Conservation (phyloP, 495 filamentous ascomycete species). For the Apiosordaria backusii region DNA sequence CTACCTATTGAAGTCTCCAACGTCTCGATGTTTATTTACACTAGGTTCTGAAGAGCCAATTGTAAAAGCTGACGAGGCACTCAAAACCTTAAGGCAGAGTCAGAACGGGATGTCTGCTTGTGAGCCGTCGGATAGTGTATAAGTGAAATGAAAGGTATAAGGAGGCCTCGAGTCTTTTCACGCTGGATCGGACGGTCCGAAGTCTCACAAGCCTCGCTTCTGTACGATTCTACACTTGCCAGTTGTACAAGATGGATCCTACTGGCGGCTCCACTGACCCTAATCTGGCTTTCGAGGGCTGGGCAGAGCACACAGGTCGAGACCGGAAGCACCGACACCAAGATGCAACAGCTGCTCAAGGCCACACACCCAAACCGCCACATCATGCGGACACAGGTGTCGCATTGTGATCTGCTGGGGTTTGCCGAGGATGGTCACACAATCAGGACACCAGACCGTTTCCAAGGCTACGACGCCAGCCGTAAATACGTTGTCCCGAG, state of each 20-base stretch:
- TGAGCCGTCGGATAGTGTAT: too few relatives aligned
- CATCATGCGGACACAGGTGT: not conserved
- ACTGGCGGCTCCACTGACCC: not conserved
- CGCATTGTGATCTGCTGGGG: slow-evolving; percentile 20
- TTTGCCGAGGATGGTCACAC: slow-evolving; percentile 31
- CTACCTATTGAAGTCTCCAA: not conserved
- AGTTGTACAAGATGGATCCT: not conserved
- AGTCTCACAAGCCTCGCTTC: too few relatives aligned
- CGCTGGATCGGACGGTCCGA: too few relatives aligned
- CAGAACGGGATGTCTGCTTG: too few relatives aligned
- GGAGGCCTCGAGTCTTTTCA: too few relatives aligned
- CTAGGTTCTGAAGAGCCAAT: too few relatives aligned
- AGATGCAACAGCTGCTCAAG: not conserved
- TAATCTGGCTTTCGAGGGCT: not conserved
- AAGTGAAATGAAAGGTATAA: too few relatives aligned
- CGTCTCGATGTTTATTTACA: too few relatives aligned
- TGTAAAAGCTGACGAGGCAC: too few relatives aligned
- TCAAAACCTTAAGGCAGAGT: too few relatives aligned
- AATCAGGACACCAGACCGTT: slow-evolving; percentile 10
- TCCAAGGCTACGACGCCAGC: slow-evolving; percentile 8
- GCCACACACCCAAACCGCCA: not conserved
- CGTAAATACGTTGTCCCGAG: slow-evolving; percentile 20
- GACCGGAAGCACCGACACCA: not conserved
- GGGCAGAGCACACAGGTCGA: not conserved
- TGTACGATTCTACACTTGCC: too few relatives aligned